Evolutionary conservation across 148 eudicot genomes (phyloP).

Genomic region (Silene latifolia): DNA sequence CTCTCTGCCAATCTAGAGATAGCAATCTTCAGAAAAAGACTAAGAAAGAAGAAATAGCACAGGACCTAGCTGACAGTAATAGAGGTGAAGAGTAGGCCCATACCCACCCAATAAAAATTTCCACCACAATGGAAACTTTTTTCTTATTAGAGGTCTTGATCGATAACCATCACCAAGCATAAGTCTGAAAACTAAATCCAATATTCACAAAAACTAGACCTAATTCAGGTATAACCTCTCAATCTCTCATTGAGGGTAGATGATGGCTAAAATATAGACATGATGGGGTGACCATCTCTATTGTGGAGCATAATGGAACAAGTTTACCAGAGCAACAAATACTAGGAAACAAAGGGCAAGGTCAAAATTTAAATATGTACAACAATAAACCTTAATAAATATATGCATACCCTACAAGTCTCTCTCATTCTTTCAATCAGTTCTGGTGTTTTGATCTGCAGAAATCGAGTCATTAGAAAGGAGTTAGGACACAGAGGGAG

Average conservation of each 20-base stretch:
- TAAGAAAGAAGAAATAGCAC: constrained; percentile 7
- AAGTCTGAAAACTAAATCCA: background rate
- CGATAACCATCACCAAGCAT: background rate
- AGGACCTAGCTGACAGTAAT: background rate
- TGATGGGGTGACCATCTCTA: background rate
- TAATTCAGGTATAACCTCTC: background rate
- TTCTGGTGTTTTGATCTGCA: constrained; percentile 88
- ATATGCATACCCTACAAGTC: constrained; percentile 64
- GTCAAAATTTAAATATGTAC: background rate
- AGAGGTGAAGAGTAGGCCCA: background rate
- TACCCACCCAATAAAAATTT: background rate
- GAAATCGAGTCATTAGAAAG: constrained; percentile 18
- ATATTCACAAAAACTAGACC: background rate
- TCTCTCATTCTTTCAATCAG: constrained; percentile 88
- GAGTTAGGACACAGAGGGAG: background rate
- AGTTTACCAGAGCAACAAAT: constrained; percentile 1
- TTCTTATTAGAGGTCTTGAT: background rate
- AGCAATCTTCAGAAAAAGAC: constrained; percentile 3
- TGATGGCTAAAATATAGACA: background rate
- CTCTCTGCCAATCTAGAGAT: constrained; percentile 72
- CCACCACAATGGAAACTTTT: background rate
- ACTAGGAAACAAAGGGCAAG: background rate
- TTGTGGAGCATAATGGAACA: background rate
- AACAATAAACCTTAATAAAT: constrained; percentile 2
- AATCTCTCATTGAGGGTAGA: background rate